phyloP scores from a whole-genome alignment of 805 yeast species.

The Lachancea kluyveri region DNA sequence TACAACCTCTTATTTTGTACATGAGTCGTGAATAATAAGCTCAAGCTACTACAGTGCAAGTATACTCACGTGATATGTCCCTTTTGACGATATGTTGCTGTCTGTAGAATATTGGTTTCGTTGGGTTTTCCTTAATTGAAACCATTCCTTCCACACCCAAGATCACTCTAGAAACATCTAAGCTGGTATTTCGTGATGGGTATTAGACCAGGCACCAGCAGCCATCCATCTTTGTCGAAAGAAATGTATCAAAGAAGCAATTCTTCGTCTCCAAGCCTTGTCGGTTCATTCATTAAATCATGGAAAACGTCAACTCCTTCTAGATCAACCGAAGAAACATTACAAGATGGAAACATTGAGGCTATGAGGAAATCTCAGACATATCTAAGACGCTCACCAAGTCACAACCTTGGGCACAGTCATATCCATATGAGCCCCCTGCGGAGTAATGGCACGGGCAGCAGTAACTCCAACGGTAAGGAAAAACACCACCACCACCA shows the following conservation, averaged over 20 bases:
- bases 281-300: slow-evolving; percentile 9
- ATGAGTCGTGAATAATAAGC: no score
- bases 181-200: no score
- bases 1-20: no score
- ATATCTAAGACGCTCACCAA: slow-evolving; percentile 3
- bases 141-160: no score
- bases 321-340: background rate
- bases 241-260: slow-evolving; percentile 23
- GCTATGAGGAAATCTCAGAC: slow-evolving; percentile 25
- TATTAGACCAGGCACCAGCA: slow-evolving; percentile 16
- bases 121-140: no score
- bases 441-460: slow-evolving; percentile 6
- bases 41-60: no score
- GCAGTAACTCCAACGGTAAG: slow-evolving; percentile 1
- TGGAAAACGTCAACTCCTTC: slow-evolving; percentile 6
- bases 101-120: no score
- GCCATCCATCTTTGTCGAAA: slow-evolving; percentile 9
- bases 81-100: no score
- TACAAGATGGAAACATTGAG: slow-evolving; percentile 21
- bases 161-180: no score
- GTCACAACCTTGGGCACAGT: slow-evolving; percentile 5
- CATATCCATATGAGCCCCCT: slow-evolving; percentile 8
- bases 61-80: no score
- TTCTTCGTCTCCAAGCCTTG: slow-evolving; percentile 7
- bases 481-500: slow-evolving; percentile 10